A percentile compares a stretch with the other conserved stretches of the same genome.
Conservation (phyloP, 2,329 filamentous ascomycete species). For the Triangularia verruculosa region DNA sequence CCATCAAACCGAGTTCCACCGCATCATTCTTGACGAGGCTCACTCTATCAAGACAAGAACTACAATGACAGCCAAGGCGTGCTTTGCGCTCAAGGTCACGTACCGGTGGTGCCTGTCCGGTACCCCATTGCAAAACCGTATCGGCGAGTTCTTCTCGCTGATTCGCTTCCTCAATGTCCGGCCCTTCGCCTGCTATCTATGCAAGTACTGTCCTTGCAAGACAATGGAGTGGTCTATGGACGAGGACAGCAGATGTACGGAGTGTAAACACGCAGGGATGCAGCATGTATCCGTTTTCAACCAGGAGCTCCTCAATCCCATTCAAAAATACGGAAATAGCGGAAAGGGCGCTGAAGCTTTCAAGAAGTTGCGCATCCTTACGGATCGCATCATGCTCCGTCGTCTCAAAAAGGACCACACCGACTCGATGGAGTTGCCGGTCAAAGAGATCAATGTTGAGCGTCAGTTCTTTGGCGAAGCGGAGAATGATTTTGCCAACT, state of each 20-base stretch:
- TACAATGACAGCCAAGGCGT: conserved; percentile 90
- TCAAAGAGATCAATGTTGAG: conserved; percentile 88
- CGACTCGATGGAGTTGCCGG: conserved; percentile 90
- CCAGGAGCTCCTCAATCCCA: conserved; percentile 88
- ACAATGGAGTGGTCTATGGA: conserved; percentile 81
- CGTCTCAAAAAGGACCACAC: conserved; percentile 93
- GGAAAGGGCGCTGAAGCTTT: conserved; percentile 69
- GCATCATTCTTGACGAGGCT: conserved; percentile 83
- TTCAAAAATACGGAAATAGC: conserved; percentile 58
- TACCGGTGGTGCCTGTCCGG: conserved; percentile 97
- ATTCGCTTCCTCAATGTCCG: conserved; percentile 85
- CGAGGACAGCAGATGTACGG: conserved; percentile 65
- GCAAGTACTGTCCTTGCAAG: conserved; percentile 79
- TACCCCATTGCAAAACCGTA: conserved; percentile 93
- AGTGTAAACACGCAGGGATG: conserved; percentile 58
- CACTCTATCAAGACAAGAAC: conserved; percentile 87
- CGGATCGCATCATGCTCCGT: conserved; percentile 91
- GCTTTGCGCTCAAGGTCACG: conserved; percentile 80
- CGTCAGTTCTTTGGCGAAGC: conserved; percentile 96
- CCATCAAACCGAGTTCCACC: conserved; percentile 83
- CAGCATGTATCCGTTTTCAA: conserved; percentile 58
- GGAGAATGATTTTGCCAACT: conserved; percentile 91
- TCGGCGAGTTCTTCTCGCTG: conserved; percentile 94
- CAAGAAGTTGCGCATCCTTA: conserved; percentile 79
- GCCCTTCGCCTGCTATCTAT: conserved; percentile 92